Base-by-base conservation (phyloP, 108 stramenopile genomes). In the Phaeodactylum tricornutum region DNA sequence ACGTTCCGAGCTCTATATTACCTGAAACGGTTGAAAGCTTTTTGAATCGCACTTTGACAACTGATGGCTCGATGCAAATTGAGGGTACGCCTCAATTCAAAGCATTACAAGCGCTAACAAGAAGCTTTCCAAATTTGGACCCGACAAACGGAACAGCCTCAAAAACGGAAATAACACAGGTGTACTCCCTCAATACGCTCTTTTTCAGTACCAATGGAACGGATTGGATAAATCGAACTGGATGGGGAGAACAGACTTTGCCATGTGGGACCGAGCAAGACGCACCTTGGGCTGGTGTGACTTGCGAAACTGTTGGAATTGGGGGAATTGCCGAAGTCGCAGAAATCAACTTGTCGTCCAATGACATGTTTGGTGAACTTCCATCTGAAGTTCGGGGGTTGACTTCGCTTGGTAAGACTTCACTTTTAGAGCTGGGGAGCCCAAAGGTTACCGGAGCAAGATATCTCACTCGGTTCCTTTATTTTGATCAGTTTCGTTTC, bases 161-260 rank as follows among this genome's bases (percentile, higher is more conserved):
- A 3, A n/a, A 45, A 45, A 22, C 15, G 3, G 24, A 45, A 45
- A 45, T 45, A 6, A 22, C n/a, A 26, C 5, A 15, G 9, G n/a
- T 45, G n/a, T 45, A 45, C 17, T 2, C 44, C 4, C 19, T 45
- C 3, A 45, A 45, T 26, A 51, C 50, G 11, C 34, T 51, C 20
- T 51, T 24, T 20, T 51, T 37, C 16, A 33, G 31, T 15, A 51
- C 50, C 12, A 51, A 51, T 20, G 50, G 50, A 20, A 22, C 23
- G 4, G 15, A 31, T 7, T 51, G 50, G 50, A 19, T 20, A 1
- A 21, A 19, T 16, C 20, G 22, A 1, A 16, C 21, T 36, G 34
- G 25, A 7, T 51, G 50, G 50, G n/a, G n/a, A n/a, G n/a, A n/a
- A n/a, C n/a, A n/a, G n/a, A n/a, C n/a, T n/a, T n/a, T n/a, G n/a